Evolutionary conservation across 495 filamentous ascomycete species (phyloP), one percentile per base, ranked within the genome.

Genomic region (Penicillium roqueforti): DNA sequence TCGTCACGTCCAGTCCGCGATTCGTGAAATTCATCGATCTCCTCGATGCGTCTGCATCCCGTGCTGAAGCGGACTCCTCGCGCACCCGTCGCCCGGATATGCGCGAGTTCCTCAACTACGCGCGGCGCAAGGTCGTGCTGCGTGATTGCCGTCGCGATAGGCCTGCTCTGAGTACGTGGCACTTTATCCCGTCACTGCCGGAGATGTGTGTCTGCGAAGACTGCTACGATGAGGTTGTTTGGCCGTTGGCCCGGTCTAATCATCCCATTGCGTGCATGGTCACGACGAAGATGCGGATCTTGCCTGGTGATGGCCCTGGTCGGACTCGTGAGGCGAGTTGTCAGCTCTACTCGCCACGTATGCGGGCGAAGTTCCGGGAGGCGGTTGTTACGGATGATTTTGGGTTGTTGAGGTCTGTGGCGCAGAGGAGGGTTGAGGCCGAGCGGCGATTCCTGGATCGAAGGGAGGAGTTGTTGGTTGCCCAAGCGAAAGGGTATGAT

Each of bases 271-370:
- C 87, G 0, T 68, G 73, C 1, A 75, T 77, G 53, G 84, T 91
- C 60, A 77, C 70, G 14, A 65, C 67, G 4, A 67, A 70, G 4
- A 62, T 73, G 58, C 74, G 76, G 23, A 61, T 73, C 1, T 66
- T 78, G 6, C 75, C 76, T 1, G 71, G 77, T 28, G 72, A 80
- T 47, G 68, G 66, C 19, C 71, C 75, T 25, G 71, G 78, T 49
- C 66, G 64, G 4, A 68, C 67, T 19, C 70, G 76, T 4, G 70
- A 81, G 32, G 82, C 78, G 0, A 78, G 77, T 18, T 93, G 89
- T 59, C 86, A 89, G 68, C 70, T 92, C 6, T 91, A 88, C 56
- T 87, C 84, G n/a, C 68, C 77, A 9, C 80, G 83, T n/a, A 91
- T 91, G 84, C 76, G 87, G 37, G 69, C 75, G 1, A 74, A 84